These are phyloP conservation scores for Ogataea hybrid DNA, from an alignment of 1,139 yeast species.

Conservation along the genomic window DNA sequence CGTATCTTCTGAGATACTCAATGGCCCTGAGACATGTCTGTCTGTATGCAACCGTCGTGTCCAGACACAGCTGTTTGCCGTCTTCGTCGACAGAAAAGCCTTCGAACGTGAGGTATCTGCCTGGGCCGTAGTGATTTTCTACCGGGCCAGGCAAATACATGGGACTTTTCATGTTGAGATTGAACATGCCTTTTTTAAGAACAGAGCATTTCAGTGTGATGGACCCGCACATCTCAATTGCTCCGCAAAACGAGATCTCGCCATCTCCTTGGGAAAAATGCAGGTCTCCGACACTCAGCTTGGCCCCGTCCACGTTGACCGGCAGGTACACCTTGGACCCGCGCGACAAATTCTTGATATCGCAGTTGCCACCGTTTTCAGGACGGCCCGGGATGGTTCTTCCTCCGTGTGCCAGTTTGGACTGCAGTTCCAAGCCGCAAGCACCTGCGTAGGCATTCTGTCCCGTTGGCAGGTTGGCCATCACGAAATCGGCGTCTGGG, in stretches of 20 bases:
- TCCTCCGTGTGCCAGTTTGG: slow-evolving; percentile 39
- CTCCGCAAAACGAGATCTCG: slow-evolving; percentile 52
- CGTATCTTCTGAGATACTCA: slow-evolving; percentile 47
- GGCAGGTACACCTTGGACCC: slow-evolving; percentile 50
- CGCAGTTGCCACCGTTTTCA: slow-evolving; percentile 53
- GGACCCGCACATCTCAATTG: slow-evolving; percentile 51
- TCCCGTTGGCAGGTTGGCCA: slow-evolving; percentile 42
- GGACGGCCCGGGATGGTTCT: slow-evolving; percentile 52
- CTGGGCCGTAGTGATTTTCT: slow-evolving; percentile 36
- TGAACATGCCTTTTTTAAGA: slow-evolving; percentile 41
- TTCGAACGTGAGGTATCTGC: slow-evolving; percentile 49
- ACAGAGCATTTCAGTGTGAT: slow-evolving; percentile 41
- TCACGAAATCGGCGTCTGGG: slow-evolving; percentile 36
- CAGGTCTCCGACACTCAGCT: slow-evolving; percentile 46
- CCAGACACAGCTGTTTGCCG: slow-evolving; percentile 41
- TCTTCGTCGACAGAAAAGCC: slow-evolving; percentile 43
- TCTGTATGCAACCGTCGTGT: slow-evolving; percentile 48
- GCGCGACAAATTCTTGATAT: slow-evolving; percentile 46
- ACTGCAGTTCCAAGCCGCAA: slow-evolving; percentile 34
- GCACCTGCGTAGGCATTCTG: slow-evolving; percentile 40
- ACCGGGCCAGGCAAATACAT: slow-evolving; percentile 47
- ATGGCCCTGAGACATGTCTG: slow-evolving; percentile 49
- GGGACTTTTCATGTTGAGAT: slow-evolving; percentile 42
- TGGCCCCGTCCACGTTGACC: slow-evolving; percentile 46
- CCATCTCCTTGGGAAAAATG: slow-evolving; percentile 55